Percentiles rank a stretch among this genome's conserved stretches.
Evolutionary conservation across 306 rosid genomes (phyloP).

Genomic region (Ceratonia siliqua): DNA sequence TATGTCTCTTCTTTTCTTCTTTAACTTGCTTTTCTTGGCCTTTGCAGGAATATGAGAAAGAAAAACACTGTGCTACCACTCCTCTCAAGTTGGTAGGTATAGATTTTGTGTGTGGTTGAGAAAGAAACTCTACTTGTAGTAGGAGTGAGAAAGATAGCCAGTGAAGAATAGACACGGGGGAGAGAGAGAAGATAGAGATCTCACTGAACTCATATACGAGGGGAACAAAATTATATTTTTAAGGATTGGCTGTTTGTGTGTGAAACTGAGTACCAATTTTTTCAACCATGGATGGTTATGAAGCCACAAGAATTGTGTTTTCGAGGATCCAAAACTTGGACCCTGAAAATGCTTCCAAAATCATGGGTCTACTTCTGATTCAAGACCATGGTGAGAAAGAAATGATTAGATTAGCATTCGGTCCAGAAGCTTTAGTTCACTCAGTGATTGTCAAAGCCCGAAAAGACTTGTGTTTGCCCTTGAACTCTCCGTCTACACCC

Average conservation of each 20-base stretch:
- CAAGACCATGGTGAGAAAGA: conserved; percentile 99
- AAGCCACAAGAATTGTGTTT: conserved; percentile 86
- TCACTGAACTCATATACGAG: conserved; percentile 5
- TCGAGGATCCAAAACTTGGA: conserved; percentile 88
- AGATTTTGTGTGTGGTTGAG: conserved; percentile 68
- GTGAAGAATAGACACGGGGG: neutral
- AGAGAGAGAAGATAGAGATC: conserved; percentile 1
- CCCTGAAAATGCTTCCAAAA: conserved; percentile 97
- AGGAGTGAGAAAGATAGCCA: conserved; percentile 27
- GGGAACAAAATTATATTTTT: neutral
- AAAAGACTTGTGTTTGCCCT: conserved; percentile 71
- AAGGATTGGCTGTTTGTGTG: conserved; percentile 31
- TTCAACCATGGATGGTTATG: conserved; percentile 81
- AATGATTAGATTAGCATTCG: conserved; percentile 93
- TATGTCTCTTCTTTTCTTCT: conserved; percentile 32
- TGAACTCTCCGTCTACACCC: conserved; percentile 70
- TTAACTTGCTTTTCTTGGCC: conserved; percentile 50
- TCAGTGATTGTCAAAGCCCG: conserved; percentile 76
- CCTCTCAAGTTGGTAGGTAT: conserved; percentile 64
- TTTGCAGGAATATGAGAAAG: conserved; percentile 83
- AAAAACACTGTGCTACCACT: conserved; percentile 41
- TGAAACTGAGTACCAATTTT: conserved; percentile 38
- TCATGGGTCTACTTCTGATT: conserved; percentile 89
- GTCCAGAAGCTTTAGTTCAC: conserved; percentile 84
- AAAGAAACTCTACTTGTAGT: conserved; percentile 62